These are phyloP conservation scores for Extremus antarcticus DNA, from an alignment of 495 filamentous ascomycete species.

Conservation along the genomic window DNA sequence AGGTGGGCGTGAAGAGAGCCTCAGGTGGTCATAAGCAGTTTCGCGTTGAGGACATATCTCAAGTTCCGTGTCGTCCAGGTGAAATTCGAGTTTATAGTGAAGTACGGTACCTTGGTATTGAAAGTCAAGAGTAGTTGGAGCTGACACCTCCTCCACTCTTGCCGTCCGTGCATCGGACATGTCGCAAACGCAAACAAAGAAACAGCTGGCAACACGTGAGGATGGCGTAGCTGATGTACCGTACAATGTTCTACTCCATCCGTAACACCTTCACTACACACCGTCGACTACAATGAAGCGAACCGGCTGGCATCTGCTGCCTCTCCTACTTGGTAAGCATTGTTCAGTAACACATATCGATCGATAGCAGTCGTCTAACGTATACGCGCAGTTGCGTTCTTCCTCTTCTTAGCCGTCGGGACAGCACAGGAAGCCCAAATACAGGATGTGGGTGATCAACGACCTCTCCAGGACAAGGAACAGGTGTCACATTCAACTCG, in stretches of 20 bases:
- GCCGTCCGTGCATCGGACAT: too few species aligned
- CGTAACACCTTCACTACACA: not conserved
- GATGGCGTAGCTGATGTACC: not conserved
- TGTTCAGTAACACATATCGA: not conserved
- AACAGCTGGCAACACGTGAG: constrained; percentile 4
- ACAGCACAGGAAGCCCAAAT: constrained; percentile 6
- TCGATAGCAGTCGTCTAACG: not conserved
- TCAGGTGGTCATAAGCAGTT: too few species aligned
- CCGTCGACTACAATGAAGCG: constrained; percentile 15
- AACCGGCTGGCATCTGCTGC: constrained; percentile 14
- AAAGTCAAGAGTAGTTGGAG: too few species aligned
- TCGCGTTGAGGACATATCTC: too few species aligned
- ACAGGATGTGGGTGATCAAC: not conserved
- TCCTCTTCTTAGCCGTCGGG: constrained; percentile 15
- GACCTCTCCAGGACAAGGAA: not conserved
- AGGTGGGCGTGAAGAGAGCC: too few species aligned
- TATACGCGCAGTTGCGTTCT: constrained; percentile 10
- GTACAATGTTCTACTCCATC: constrained; percentile 1
- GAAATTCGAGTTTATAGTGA: too few species aligned
- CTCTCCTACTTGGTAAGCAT: constrained; percentile 16
- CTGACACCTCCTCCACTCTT: too few species aligned
- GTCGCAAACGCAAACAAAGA: constrained; percentile 2
- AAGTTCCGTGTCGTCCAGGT: too few species aligned
- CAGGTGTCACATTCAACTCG: not conserved
- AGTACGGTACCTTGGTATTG: too few species aligned